phyloP scores from a whole-genome alignment of 352 stramenopile species.

The Pythium brachiatum region DNA sequence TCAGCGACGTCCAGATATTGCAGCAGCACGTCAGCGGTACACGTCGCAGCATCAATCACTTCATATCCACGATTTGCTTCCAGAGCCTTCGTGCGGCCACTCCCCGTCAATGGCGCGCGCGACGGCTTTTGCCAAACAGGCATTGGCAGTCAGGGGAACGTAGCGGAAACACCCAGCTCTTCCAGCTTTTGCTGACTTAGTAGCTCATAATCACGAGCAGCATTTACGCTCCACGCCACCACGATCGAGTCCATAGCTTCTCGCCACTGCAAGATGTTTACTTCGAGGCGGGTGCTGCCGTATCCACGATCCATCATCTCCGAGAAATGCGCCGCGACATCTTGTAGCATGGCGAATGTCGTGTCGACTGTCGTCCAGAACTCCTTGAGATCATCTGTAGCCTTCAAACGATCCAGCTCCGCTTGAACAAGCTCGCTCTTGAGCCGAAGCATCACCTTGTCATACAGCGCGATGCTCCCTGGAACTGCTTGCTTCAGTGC shows the following conservation, averaged over 20 bases:
- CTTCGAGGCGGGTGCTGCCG: neutral
- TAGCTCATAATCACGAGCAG: neutral
- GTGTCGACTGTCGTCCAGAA: slow-evolving; percentile 1
- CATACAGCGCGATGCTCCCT: slow-evolving; percentile 28
- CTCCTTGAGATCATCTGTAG: neutral
- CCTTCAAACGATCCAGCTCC: neutral
- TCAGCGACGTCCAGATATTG: neutral
- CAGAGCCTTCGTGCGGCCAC: neutral
- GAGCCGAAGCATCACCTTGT: slow-evolving; percentile 38
- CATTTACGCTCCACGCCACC: neutral
- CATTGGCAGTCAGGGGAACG: neutral
- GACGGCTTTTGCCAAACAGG: neutral
- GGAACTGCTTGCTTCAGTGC: slow-evolving; percentile 35
- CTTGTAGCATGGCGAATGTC: slow-evolving; percentile 15
- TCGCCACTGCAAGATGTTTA: neutral
- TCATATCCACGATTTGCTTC: neutral
- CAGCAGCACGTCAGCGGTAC: neutral
- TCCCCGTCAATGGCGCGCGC: too few relatives aligned
- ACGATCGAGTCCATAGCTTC: neutral
- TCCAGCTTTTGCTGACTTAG: neutral
- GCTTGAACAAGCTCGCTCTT: slow-evolving; percentile 12
- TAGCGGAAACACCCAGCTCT: neutral
- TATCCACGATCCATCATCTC: slow-evolving; percentile 11
- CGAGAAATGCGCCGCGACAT: neutral
- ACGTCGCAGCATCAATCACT: neutral